Conservation (phyloP, 495 filamentous ascomycete species). For the Aspergillus nanangensis region DNA sequence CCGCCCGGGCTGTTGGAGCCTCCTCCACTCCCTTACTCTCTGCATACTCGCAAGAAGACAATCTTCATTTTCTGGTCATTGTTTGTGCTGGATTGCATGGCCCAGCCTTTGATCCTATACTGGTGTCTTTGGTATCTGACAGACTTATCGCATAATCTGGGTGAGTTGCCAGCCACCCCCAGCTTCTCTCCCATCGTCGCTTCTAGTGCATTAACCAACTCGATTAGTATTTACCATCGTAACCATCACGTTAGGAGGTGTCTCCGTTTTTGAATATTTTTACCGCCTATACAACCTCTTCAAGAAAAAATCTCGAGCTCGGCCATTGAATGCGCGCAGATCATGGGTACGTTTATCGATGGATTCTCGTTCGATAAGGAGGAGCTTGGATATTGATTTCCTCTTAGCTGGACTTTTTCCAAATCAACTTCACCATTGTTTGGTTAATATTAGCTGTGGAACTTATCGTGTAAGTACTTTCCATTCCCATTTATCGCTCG, state of each 20-base stretch:
- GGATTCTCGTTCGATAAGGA: background rate
- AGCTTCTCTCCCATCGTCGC: too few species aligned
- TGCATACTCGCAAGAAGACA: constrained; percentile 48
- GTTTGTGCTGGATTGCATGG: constrained; percentile 49
- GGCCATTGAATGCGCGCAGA: constrained; percentile 48
- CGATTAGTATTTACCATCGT: constrained; percentile 54
- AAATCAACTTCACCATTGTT: constrained; percentile 56
- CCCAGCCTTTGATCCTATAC: constrained; percentile 53
- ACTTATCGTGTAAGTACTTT: constrained; percentile 45
- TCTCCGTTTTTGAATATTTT: constrained; percentile 58
- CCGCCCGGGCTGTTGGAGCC: constrained; percentile 30
- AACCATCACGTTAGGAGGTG: constrained; percentile 50
- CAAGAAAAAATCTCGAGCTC: constrained; percentile 44
- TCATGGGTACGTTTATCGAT: constrained; percentile 35
- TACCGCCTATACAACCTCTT: constrained; percentile 42
- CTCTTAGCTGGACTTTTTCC: constrained; percentile 54
- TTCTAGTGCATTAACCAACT: constrained; percentile 6
- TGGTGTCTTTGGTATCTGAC: constrained; percentile 54
- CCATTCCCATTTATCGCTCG: background rate
- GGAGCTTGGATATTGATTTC: constrained; percentile 8
- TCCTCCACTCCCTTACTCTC: constrained; percentile 52
- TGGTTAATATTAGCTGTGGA: constrained; percentile 47
- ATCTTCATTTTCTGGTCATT: constrained; percentile 57
- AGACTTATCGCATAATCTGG: constrained; percentile 49
- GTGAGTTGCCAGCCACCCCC: constrained; percentile 27